These are phyloP conservation scores for Quercus gilva DNA, from an alignment of 306 rosid species.

Conservation along the genomic window DNA sequence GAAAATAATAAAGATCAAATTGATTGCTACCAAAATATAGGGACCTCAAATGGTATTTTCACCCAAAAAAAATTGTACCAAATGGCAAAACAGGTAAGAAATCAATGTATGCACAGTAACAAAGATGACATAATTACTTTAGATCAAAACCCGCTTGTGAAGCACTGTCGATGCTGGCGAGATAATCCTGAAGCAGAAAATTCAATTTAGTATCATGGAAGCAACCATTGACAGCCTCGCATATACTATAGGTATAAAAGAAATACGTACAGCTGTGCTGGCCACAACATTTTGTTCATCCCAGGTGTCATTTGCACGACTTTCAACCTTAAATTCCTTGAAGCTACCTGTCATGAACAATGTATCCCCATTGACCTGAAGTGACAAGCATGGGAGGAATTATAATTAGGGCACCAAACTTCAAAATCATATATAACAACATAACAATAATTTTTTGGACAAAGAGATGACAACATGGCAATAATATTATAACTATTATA, in stretches of 20 bases:
- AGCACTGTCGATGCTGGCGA: constrained; percentile 81
- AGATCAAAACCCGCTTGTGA: constrained; percentile 66
- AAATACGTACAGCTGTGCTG: constrained; percentile 81
- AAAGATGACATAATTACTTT: constrained; percentile 57
- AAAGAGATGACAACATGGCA: no score
- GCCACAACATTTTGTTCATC: constrained; percentile 72
- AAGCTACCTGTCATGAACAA: constrained; percentile 88
- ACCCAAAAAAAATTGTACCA: no score
- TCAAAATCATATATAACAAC: neutral
- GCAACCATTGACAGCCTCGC: constrained; percentile 8
- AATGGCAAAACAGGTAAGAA: neutral
- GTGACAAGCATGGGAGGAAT: constrained; percentile 9
- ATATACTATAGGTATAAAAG: constrained; percentile 4
- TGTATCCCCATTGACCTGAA: constrained; percentile 95
- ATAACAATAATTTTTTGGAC: neutral
- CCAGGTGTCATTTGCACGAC: constrained; percentile 63
- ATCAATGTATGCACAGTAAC: constrained; percentile 9
- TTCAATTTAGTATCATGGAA: constrained; percentile 24
- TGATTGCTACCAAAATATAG: no score
- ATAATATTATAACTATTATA: neutral
- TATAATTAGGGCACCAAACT: neutral
- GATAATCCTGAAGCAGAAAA: constrained; percentile 72
- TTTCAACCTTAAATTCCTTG: constrained; percentile 88
- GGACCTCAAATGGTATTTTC: no score
- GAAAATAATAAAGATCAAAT: no score